Percentiles rank a stretch among this genome's conserved stretches.
Conservation (phyloP, 2,329 filamentous ascomycete genomes). For the Aureobasidium sp. region DNA sequence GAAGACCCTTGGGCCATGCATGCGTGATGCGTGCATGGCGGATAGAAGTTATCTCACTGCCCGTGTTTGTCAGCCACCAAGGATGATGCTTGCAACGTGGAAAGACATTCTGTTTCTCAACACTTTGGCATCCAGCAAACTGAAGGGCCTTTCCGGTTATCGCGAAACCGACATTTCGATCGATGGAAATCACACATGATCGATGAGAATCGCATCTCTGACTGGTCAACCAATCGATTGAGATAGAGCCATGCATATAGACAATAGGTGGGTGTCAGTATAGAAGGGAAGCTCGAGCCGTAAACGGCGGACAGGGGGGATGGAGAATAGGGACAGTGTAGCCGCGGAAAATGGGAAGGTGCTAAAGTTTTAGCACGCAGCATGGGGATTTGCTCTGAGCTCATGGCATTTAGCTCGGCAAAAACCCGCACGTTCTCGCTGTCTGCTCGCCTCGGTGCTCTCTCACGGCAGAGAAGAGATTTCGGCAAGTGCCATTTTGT, state of each 20-base stretch:
- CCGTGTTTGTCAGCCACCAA: neutral
- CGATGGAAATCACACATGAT: too few relatives aligned
- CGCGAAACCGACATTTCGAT: neutral
- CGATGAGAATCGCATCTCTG: too few relatives aligned
- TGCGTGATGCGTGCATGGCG: too few relatives aligned
- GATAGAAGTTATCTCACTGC: too few relatives aligned
- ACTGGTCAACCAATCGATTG: neutral
- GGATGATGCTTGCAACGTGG: neutral
- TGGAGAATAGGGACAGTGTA: neutral
- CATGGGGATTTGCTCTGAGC: neutral
- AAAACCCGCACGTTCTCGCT: neutral
- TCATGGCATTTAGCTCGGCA: neutral
- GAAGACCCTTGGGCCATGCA: too few relatives aligned
- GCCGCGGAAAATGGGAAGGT: neutral
- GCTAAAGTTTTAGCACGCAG: neutral
- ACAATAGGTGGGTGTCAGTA: too few relatives aligned
- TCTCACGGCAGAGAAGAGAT: neutral
- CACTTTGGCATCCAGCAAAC: neutral
- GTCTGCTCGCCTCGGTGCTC: neutral
- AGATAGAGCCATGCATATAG: neutral
- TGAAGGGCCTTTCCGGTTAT: too few relatives aligned
- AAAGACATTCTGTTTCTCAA: neutral
- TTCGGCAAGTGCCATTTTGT: neutral
- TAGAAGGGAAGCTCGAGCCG: neutral
- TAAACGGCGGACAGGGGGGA: neutral